Conservation (phyloP, 352 stramenopile genomes). For the Pythium rhizo-oryzae region DNA sequence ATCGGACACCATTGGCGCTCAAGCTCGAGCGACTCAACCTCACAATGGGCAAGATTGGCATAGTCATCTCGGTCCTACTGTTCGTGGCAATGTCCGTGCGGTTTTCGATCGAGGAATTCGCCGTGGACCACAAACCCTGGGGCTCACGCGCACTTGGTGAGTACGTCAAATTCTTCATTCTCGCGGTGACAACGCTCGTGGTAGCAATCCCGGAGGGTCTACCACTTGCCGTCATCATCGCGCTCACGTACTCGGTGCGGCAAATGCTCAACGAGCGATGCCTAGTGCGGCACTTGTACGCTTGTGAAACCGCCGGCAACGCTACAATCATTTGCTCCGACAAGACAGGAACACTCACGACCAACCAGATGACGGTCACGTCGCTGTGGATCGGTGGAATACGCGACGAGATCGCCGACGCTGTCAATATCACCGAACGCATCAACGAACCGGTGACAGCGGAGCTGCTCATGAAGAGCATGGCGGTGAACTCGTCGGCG, state of each 20-base stretch:
- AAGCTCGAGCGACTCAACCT: conserved; percentile 81
- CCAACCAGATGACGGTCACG: conserved; percentile 95
- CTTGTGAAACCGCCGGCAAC: conserved; percentile 97
- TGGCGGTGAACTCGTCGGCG: conserved; percentile 88
- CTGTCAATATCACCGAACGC: not conserved
- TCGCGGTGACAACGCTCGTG: conserved; percentile 82
- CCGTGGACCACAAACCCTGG: conserved; percentile 40
- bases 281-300: conserved; percentile 95
- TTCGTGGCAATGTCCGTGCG: conserved; percentile 60
- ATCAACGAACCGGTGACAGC: conserved; percentile 8
- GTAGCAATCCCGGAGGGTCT: conserved; percentile 92
- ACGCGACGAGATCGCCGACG: conserved; percentile 43
- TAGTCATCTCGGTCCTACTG: conserved; percentile 60
- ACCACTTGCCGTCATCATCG: conserved; percentile 89
- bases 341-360: conserved; percentile 96
- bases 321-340: conserved; percentile 97
- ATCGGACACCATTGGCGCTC: conserved; percentile 53
- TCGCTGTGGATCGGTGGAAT: conserved; percentile 27
- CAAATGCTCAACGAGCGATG: conserved; percentile 97
- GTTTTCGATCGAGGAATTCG: conserved; percentile 68
- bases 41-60: conserved; percentile 65
- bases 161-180: conserved; percentile 85
- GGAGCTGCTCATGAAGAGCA: conserved; percentile 32
- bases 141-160: conserved; percentile 41
- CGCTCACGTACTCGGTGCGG: conserved; percentile 88